Evolutionary conservation across 2,329 filamentous ascomycete genomes (phyloP).

Genomic region (Pyrenophora tritici-repentis): DNA sequence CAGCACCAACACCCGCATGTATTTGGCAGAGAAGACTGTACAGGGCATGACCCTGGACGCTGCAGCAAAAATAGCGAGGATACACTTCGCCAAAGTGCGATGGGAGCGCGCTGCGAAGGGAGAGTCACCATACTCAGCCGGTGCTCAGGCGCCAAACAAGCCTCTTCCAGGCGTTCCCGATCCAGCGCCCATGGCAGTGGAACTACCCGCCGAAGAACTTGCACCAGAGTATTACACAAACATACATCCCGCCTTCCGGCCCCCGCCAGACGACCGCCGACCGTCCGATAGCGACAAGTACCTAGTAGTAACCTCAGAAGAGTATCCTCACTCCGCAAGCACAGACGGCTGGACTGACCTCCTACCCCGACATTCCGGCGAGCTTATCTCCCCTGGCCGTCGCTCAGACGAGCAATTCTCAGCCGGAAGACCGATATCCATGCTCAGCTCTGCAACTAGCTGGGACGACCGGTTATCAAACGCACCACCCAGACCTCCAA

Average conservation of each 20-base stretch:
- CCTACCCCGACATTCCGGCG: constrained; percentile 55
- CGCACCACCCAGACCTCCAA: constrained; percentile 48
- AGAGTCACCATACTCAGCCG: constrained; percentile 28
- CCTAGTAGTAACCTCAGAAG: constrained; percentile 58
- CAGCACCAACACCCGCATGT: constrained; percentile 86
- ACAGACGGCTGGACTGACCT: constrained; percentile 47
- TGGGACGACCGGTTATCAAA: constrained; percentile 29
- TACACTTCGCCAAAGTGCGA: constrained; percentile 74
- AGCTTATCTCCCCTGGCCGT: constrained; percentile 64
- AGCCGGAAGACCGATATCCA: constrained; percentile 24
- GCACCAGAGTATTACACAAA: constrained; percentile 42
- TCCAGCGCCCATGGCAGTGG: constrained; percentile 57
- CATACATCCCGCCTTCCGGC: constrained; percentile 29
- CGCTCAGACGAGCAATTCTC: constrained; percentile 41
- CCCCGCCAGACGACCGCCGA: constrained; percentile 42
- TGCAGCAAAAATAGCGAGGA: constrained; percentile 80
- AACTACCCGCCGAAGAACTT: constrained; percentile 63
- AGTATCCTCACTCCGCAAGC: constrained; percentile 57
- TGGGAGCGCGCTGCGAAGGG: constrained; percentile 58
- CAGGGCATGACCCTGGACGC: constrained; percentile 78
- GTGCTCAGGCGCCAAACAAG: constrained; percentile 37
- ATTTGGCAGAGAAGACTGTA: constrained; percentile 73
- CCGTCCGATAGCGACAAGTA: constrained; percentile 56
- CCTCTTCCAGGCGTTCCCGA: constrained; percentile 47
- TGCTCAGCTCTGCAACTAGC: constrained; percentile 36